Conservation (phyloP, 345 rosid genomes). For the Laguncularia racemosa region DNA sequence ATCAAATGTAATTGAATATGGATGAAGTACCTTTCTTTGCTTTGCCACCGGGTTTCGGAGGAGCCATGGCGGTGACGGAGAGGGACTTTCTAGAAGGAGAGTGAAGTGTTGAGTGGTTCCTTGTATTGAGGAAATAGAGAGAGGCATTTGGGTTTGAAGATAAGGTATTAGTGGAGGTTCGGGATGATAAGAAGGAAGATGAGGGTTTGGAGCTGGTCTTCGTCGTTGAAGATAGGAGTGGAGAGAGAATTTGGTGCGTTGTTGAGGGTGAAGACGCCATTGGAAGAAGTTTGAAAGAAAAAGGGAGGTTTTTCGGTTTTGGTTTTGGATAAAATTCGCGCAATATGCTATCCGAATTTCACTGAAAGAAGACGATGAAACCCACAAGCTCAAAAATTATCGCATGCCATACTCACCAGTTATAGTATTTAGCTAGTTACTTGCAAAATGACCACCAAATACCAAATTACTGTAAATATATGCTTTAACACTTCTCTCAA, state of each 20-base stretch:
- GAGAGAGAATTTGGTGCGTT: constrained; percentile 16
- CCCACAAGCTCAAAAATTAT: too few species aligned
- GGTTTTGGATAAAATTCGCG: constrained; percentile 18
- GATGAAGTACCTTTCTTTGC: constrained; percentile 60
- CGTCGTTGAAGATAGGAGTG: constrained; percentile 15
- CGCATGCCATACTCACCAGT: too few species aligned
- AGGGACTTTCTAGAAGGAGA: constrained; percentile 50
- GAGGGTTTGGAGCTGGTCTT: constrained; percentile 22
- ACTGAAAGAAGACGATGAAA: too few species aligned
- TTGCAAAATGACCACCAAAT: too few species aligned
- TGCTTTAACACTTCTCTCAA: too few species aligned
- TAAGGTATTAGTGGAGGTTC: constrained; percentile 15
- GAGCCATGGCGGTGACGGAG: constrained; percentile 90
- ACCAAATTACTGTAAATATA: too few species aligned
- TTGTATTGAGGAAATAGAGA: constrained; percentile 36
- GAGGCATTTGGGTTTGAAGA: constrained; percentile 44
- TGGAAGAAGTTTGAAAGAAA: neutral
- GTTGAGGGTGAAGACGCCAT: constrained; percentile 59
- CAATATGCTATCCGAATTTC: constrained; percentile 1
- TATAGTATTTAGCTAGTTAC: too few species aligned
- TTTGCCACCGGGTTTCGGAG: constrained; percentile 83
- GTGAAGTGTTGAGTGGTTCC: constrained; percentile 29
- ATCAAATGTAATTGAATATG: too few species aligned
- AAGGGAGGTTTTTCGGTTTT: neutral
- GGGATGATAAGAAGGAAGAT: constrained; percentile 30